phyloP scores from a whole-genome alignment of 208 protist species.

The Wallacemonas sp. region DNA sequence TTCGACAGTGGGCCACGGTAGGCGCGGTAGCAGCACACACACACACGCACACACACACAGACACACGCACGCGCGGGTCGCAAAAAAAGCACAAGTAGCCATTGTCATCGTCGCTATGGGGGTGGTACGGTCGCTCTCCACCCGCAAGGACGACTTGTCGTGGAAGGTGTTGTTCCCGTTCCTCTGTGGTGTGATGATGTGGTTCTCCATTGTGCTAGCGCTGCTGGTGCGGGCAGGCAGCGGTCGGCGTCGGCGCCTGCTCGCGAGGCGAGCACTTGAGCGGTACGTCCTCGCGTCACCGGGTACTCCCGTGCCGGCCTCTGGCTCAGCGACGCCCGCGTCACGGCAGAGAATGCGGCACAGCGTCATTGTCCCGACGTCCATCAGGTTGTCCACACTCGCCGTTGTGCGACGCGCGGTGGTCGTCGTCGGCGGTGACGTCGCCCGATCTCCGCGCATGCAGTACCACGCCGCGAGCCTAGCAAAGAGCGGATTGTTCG shows the following conservation, averaged over 20 bases:
- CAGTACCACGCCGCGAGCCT: conserved; percentile 88
- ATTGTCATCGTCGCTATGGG: too few species aligned
- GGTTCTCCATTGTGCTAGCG: conserved; percentile 69
- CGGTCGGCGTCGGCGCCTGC: conserved; percentile 42
- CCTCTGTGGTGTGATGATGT: conserved; percentile 45
- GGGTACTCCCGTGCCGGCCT: not conserved
- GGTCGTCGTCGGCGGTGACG: conserved; percentile 89
- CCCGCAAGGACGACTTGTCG: conserved; percentile 12
- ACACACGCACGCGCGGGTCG: not conserved
- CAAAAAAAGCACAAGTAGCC: not conserved
- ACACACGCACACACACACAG: not conserved
- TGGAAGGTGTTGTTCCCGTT: conserved; percentile 46
- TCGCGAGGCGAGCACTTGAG: conserved; percentile 43
- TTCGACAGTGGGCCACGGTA: too few species aligned
- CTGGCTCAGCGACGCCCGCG: not conserved
- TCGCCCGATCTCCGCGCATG: conserved; percentile 88
- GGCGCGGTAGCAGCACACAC: not conserved
- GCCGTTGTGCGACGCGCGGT: conserved; percentile 59
- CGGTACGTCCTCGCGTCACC: conserved; percentile 25
- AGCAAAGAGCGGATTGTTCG: conserved; percentile 60
- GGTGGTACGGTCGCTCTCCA: not conserved
- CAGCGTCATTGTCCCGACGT: conserved; percentile 20
- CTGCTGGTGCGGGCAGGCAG: conserved; percentile 58
- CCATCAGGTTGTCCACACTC: conserved; percentile 38
- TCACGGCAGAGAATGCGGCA: not conserved